Conservation (phyloP, 176 grass and related monocot genomes). For the Cymbopogon citratus region DNA sequence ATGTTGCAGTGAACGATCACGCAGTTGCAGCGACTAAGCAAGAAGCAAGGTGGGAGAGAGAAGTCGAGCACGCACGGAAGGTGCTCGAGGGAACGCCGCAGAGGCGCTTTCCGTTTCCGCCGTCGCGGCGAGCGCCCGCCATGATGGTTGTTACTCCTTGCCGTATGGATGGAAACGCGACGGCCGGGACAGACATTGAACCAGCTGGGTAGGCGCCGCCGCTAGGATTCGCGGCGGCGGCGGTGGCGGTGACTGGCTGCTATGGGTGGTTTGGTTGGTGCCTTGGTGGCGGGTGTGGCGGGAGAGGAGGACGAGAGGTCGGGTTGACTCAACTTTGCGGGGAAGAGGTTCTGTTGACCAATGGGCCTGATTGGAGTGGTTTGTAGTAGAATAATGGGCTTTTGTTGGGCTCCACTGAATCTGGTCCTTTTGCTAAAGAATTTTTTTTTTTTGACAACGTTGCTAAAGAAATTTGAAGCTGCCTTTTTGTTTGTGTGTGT, state of each 20-base stretch:
- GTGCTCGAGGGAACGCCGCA: conserved; percentile 24
- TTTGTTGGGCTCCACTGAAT: neutral
- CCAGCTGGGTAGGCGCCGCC: neutral
- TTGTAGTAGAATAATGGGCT: neutral
- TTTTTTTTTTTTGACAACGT: no score
- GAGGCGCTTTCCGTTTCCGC: neutral
- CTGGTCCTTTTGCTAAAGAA: neutral
- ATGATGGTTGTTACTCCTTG: neutral
- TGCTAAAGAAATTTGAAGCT: neutral
- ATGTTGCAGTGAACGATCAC: neutral
- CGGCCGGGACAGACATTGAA: neutral
- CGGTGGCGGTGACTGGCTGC: neutral
- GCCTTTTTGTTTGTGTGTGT: no score
- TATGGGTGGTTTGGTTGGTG: no score
- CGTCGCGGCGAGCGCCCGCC: neutral
- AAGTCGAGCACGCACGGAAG: neutral
- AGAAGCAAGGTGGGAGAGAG: neutral
- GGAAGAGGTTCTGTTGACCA: neutral
- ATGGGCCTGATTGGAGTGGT: neutral
- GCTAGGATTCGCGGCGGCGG: neutral
- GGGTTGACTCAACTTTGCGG: no score
- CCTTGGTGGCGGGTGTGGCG: no score
- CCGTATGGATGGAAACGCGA: no score
- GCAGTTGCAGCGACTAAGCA: neutral
- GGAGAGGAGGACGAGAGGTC: no score